Base-by-base conservation (phyloP, 2,329 filamentous ascomycete genomes). In the Aquanectria penicillioides region DNA sequence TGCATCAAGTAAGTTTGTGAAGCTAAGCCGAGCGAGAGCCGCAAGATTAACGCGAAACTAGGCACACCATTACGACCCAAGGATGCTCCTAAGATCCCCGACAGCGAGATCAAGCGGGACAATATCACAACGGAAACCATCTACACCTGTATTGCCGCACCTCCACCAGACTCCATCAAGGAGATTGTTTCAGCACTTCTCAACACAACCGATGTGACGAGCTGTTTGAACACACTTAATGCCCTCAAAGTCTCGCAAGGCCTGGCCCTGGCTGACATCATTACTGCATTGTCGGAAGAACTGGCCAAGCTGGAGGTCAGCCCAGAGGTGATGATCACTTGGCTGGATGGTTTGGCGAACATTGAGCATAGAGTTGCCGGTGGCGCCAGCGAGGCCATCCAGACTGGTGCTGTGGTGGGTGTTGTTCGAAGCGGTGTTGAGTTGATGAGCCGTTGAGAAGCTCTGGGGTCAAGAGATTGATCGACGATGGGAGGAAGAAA, bases 111-210 rank as follows among this genome's bases (percentile, higher is more conserved):
- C 23, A 82, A 89, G 53, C 85, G 93, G 34, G 94, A 98, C 25
- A 83, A 68, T 59, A 86, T 92, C 66, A 97, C 97, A 66, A 97
- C 91, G 29, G 91, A 97, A 73, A 93, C 92, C 7, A 98, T 99
- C 71, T 99, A 97, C 82, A 94, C 93, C 76, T 99, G 95, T 77
- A 97, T 99, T 72, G 95, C 95, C 8, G 94, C 94, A 2, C 95
- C 95, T 4, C 94, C 96, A 66, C 95, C 95, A 1, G 87, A 89
- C 20, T 94, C 97, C 69, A 93, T 98, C 71, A 84, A 86, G 65
- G 87, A 91, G 68, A 98, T 99, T 51, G 83, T 94, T 65, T 85
- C 90, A 65, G 97, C 93, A 0, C 83, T 99, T 26, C 85, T 98
- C 23, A 88, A 86, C 52, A 97, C 92, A 2, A 86, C 88, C 51